phyloP scores from a whole-genome alignment of 2,329 filamentous ascomycete species.

The Coleophoma crateriformis region DNA sequence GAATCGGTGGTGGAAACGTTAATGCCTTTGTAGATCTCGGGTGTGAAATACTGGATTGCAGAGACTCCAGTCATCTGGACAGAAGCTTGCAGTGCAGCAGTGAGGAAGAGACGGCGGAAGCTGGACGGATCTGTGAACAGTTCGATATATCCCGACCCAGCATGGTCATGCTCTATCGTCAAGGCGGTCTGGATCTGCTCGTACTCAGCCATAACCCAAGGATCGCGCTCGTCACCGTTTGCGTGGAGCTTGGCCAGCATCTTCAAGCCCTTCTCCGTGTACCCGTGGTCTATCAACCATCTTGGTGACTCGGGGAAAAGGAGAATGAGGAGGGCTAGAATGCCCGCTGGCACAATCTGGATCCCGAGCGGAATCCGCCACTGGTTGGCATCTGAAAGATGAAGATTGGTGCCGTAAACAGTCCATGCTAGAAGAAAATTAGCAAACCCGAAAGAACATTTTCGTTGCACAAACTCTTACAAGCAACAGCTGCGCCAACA shows the following conservation, averaged over 20 bases:
- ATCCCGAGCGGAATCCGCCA: slow-evolving; percentile 62
- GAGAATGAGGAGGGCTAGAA: no score
- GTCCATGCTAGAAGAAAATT: slow-evolving; percentile 47
- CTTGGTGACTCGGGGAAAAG: slow-evolving; percentile 60
- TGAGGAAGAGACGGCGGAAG: no score
- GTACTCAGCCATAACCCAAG: no score
- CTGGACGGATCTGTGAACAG: no score
- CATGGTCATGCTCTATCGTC: no score
- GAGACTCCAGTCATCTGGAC: slow-evolving; percentile 67
- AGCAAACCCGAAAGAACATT: slow-evolving; percentile 30
- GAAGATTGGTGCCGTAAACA: slow-evolving; percentile 47
- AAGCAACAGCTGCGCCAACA: slow-evolving; percentile 20
- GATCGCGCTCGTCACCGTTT: slow-evolving; percentile 60
- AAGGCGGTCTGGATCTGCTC: no score
- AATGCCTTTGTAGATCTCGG: slow-evolving; percentile 62
- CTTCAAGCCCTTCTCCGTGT: slow-evolving; percentile 53
- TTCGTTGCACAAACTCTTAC: no score
- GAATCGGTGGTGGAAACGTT: slow-evolving; percentile 51
- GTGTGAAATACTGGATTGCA: slow-evolving; percentile 71
- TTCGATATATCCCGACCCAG: no score
- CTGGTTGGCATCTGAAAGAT: slow-evolving; percentile 14
- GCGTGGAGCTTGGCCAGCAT: slow-evolving; percentile 66
- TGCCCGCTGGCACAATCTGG: slow-evolving; percentile 52
- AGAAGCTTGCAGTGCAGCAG: no score
- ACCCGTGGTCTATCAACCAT: slow-evolving; percentile 69